phyloP scores from a whole-genome alignment of 2,329 filamentous ascomycete species.

The Cryphonectria parasitica region DNA sequence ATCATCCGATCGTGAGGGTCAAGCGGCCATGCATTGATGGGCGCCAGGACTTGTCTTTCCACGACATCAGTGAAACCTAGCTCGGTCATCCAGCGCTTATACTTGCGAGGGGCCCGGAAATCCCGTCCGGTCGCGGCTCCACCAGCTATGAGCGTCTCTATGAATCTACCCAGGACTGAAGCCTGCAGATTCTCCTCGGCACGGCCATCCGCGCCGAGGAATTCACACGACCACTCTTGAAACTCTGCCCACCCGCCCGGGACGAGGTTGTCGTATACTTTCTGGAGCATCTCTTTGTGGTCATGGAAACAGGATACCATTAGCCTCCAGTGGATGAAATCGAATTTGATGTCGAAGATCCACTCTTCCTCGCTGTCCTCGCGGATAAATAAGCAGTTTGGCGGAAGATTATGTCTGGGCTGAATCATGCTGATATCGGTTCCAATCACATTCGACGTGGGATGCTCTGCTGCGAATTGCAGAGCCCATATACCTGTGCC shows the following conservation, averaged over 20 bases:
- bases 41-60: slow-evolving; percentile 26
- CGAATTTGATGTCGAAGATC: slow-evolving; percentile 9
- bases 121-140: slow-evolving; percentile 26
- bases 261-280: slow-evolving; percentile 9
- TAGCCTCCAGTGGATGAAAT: slow-evolving; percentile 18
- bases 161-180: neutral
- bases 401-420: slow-evolving; percentile 28
- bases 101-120: slow-evolving; percentile 31
- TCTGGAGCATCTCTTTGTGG: slow-evolving; percentile 2
- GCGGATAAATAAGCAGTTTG: slow-evolving; percentile 11
- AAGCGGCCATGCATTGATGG: slow-evolving; percentile 13
- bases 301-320: slow-evolving; percentile 13
- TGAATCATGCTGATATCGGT: slow-evolving; percentile 33
- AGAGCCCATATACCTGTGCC: slow-evolving; percentile 22
- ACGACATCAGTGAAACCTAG: slow-evolving; percentile 37
- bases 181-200: slow-evolving; percentile 2
- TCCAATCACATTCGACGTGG: slow-evolving; percentile 17
- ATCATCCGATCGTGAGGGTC: slow-evolving; percentile 15
- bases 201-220: slow-evolving; percentile 5
- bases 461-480: slow-evolving; percentile 18
- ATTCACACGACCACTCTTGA: slow-evolving; percentile 15
- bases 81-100: slow-evolving; percentile 35
- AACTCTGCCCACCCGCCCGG: slow-evolving; percentile 16
- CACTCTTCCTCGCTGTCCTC: slow-evolving; percentile 22
- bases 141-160: neutral